These are phyloP conservation scores for Yamadazyma kanchanaburiensis DNA, from an alignment of 1,139 yeast genomes.

Conservation along the genomic window DNA sequence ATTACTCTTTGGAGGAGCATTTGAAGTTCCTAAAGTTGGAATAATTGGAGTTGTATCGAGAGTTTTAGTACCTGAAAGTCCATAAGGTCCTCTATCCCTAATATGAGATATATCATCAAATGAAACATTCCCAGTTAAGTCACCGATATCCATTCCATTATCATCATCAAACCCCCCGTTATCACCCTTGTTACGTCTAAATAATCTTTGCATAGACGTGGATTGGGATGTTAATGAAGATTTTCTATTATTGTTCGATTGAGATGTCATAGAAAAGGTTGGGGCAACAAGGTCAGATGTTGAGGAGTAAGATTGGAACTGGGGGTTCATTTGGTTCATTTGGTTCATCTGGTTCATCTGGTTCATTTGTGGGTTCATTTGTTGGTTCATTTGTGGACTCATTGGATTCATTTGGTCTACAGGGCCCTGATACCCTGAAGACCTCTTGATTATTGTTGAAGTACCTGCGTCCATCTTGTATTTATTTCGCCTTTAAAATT, in stretches of 20 bases:
- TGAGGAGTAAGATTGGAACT: slow-evolving; percentile 1
- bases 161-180: slow-evolving; percentile 48
- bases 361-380: neutral
- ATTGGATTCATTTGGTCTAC: too few relatives aligned
- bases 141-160: slow-evolving; percentile 45
- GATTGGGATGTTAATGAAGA: slow-evolving; percentile 45
- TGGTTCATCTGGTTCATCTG: neutral
- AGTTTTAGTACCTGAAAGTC: slow-evolving; percentile 33
- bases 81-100: slow-evolving; percentile 63
- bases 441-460: too few relatives aligned
- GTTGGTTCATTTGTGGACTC: neutral
- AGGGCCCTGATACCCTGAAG: too few relatives aligned
- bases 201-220: slow-evolving; percentile 36
- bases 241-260: slow-evolving; percentile 22
- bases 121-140: slow-evolving; percentile 43
- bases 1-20: slow-evolving; percentile 32
- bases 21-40: slow-evolving; percentile 49
- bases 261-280: slow-evolving; percentile 10
- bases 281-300: slow-evolving; percentile 17
- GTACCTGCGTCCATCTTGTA: too few relatives aligned
- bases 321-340: neutral
- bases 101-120: slow-evolving; percentile 63
- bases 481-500: too few relatives aligned
- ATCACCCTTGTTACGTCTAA: slow-evolving; percentile 38
- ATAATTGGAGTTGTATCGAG: slow-evolving; percentile 69